A percentile compares a stretch with the other conserved stretches of the same genome.
Evolutionary conservation across 768 basidiomycete species (phyloP).

Genomic region (Cytidiella melzeri): DNA sequence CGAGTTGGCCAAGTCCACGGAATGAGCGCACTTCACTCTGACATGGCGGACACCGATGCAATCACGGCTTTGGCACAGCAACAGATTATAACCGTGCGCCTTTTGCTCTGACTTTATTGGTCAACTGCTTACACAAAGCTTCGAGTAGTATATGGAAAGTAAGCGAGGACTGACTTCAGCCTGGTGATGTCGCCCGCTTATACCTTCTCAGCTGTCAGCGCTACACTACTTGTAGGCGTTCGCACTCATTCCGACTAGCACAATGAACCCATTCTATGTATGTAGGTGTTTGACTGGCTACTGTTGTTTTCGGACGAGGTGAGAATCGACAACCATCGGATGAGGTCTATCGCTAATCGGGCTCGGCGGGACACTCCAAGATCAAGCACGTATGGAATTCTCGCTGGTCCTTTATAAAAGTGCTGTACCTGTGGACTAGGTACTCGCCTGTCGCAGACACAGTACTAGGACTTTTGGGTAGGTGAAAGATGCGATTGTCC

Average conservation of each 20-base stretch:
- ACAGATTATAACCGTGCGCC: background rate
- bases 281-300: background rate
- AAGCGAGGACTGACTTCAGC: background rate
- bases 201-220: background rate
- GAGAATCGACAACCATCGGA: background rate
- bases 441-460: background rate
- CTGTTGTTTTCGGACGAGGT: background rate
- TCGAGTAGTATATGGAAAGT: background rate
- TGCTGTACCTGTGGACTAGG: background rate
- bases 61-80: background rate
- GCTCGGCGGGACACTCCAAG: background rate
- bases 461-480: background rate
- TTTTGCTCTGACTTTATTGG: background rate
- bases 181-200: background rate
- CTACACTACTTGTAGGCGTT: background rate
- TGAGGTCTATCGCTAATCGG: background rate
- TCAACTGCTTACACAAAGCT: background rate
- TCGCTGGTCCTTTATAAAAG: background rate
- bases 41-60: background rate
- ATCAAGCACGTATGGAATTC: background rate
- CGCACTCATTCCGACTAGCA: background rate
- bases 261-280: background rate
- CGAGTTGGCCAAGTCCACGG: too few relatives aligned
- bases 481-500: background rate
- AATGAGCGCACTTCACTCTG: background rate